Evolutionary conservation across 768 basidiomycete species (phyloP).

Genomic region (Amanita phalloides): DNA sequence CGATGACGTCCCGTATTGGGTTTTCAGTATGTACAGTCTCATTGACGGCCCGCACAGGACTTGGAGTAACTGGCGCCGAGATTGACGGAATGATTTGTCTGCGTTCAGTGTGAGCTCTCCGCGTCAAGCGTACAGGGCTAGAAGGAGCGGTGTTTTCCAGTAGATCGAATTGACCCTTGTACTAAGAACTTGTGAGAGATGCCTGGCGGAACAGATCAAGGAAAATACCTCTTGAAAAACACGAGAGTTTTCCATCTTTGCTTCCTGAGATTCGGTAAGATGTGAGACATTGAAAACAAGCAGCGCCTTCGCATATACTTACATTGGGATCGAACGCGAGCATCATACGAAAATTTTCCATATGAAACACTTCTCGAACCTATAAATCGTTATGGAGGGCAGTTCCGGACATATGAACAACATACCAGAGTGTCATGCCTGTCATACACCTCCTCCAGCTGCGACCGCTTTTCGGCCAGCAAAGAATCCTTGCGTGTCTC

Average conservation of each 20-base stretch:
- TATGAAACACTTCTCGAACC: constrained; percentile 84
- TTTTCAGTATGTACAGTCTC: constrained; percentile 8
- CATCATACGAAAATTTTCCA: constrained; percentile 72
- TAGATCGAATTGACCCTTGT: constrained; percentile 52
- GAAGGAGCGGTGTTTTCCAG: constrained; percentile 34
- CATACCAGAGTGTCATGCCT: constrained; percentile 69
- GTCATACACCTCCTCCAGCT: constrained; percentile 49
- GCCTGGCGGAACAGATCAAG: not conserved
- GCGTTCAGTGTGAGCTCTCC: constrained; percentile 45
- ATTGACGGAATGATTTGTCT: constrained; percentile 30
- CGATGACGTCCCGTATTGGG: constrained; percentile 22
- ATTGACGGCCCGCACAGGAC: not conserved
- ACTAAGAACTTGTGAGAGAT: constrained; percentile 25
- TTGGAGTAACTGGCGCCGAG: constrained; percentile 15
- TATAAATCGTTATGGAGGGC: constrained; percentile 17
- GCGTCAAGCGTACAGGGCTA: constrained; percentile 48
- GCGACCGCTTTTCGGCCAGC: constrained; percentile 46
- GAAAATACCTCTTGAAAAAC: constrained; percentile 64
- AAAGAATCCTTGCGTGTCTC: constrained; percentile 31
- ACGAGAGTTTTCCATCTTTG: constrained; percentile 59
- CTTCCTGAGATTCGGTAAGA: constrained; percentile 31
- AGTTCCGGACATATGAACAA: constrained; percentile 9
- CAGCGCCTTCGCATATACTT: constrained; percentile 12
- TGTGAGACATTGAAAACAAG: not conserved
- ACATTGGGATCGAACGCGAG: constrained; percentile 71